Conservation (phyloP, 176 grass and related monocot species). For the Bothriochloa decipiens region DNA sequence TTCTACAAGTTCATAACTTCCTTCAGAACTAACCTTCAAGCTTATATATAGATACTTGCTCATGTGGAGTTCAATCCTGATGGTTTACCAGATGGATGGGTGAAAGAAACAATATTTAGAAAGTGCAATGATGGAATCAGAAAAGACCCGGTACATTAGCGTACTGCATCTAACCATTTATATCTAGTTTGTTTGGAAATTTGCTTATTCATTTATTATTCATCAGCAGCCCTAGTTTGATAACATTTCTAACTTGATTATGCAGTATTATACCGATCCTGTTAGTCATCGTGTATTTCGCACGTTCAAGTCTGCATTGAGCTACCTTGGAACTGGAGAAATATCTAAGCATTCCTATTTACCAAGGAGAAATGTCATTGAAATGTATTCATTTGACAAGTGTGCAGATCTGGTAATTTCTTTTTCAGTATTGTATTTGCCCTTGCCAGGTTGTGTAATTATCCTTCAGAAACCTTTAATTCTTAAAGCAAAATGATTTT, state of each 20-base stretch:
- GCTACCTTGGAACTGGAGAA: slow-evolving; percentile 57
- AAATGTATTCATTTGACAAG: slow-evolving; percentile 53
- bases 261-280: slow-evolving; percentile 70
- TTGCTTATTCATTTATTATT: slow-evolving; percentile 13
- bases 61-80: slow-evolving; percentile 61
- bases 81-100: slow-evolving; percentile 59
- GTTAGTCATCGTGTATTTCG: slow-evolving; percentile 56
- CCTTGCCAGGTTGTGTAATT: not conserved
- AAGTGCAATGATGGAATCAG: slow-evolving; percentile 56
- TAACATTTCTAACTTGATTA: slow-evolving; percentile 33
- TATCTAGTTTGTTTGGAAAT: slow-evolving; percentile 17
- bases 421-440: not conserved
- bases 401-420: slow-evolving; percentile 54
- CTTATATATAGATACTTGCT: slow-evolving; percentile 55
- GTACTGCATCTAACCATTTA: not conserved
- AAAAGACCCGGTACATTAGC: slow-evolving; percentile 56
- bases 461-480: not conserved
- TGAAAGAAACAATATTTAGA: slow-evolving; percentile 57
- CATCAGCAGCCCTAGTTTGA: slow-evolving; percentile 7
- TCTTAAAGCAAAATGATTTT: not conserved
- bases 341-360: slow-evolving; percentile 58
- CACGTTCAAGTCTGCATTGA: slow-evolving; percentile 53
- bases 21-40: slow-evolving; percentile 21
- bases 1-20: not conserved
- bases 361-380: slow-evolving; percentile 51